A percentile compares a stretch with the other conserved stretches of the same genome.
phyloP scores from a whole-genome alignment of 139 green algal genomes.

The Volvox africanus region DNA sequence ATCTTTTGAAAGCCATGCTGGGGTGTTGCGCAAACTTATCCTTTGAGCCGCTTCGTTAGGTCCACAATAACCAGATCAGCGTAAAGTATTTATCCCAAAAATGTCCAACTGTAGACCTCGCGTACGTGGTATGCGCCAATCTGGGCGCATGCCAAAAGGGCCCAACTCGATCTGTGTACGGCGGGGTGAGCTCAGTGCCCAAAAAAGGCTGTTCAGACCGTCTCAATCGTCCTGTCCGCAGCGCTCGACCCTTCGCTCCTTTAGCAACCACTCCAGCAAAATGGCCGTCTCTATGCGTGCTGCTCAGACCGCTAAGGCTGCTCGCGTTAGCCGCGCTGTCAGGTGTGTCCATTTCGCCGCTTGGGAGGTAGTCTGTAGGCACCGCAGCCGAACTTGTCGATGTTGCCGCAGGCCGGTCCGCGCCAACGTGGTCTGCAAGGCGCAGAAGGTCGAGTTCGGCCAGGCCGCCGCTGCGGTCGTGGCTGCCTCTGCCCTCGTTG shows the following conservation, averaged over 20 bases:
- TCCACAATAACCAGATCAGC: no score
- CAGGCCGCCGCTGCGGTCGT: constrained; percentile 72
- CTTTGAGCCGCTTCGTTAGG: no score
- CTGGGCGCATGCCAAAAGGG: constrained; percentile 8
- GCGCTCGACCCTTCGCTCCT: neutral
- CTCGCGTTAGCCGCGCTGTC: neutral
- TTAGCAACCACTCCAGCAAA: constrained; percentile 15
- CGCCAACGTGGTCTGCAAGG: constrained; percentile 59
- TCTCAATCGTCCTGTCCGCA: constrained; percentile 14
- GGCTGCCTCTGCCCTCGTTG: constrained; percentile 76
- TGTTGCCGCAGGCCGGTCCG: constrained; percentile 3
- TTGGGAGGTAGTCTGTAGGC: neutral
- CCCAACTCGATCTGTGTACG: constrained; percentile 32
- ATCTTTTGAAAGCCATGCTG: no score
- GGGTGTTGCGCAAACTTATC: no score
- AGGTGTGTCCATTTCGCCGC: constrained; percentile 13
- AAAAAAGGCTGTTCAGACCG: neutral
- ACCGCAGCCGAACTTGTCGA: neutral
- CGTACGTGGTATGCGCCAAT: no score
- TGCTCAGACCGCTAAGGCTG: constrained; percentile 2
- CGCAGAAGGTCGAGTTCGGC: constrained; percentile 66
- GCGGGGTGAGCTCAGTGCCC: constrained; percentile 1
- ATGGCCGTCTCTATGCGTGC: constrained; percentile 50
- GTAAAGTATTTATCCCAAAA: no score
- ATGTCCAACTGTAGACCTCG: no score